Conservation (phyloP, 2,329 filamentous ascomycete genomes). For the Xylariaceae sp. region DNA sequence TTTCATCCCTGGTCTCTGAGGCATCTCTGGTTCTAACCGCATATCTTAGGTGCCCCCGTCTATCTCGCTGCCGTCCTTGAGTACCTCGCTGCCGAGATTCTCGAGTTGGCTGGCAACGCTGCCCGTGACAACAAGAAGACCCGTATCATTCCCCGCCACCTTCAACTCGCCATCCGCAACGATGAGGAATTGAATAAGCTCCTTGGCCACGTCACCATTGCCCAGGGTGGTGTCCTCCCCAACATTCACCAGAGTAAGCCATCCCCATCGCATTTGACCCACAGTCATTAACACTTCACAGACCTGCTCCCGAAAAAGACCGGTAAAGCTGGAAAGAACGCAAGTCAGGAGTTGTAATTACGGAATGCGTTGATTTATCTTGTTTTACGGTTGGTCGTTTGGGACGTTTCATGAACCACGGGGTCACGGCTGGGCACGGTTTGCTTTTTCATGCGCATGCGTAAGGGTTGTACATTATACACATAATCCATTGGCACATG, state of each 20-base stretch:
- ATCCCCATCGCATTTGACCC: constrained; percentile 22
- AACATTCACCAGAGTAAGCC: constrained; percentile 94
- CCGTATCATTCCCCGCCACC: constrained; percentile 97
- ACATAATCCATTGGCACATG: constrained; percentile 63
- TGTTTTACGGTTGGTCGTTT: constrained; percentile 62
- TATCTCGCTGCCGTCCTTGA: constrained; percentile 97
- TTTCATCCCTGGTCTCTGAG: too few relatives aligned
- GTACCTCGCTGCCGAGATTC: constrained; percentile 97
- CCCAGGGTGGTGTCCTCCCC: constrained; percentile 93
- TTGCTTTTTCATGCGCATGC: constrained; percentile 53
- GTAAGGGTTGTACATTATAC: constrained; percentile 63
- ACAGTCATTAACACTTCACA: constrained; percentile 37
- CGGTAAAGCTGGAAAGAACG: constrained; percentile 84
- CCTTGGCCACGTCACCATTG: constrained; percentile 91
- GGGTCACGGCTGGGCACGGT: constrained; percentile 74
- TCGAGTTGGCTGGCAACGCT: constrained; percentile 97
- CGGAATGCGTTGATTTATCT: constrained; percentile 44
- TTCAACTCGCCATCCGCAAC: constrained; percentile 98
- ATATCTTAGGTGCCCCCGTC: constrained; percentile 64
- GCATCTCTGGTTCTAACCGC: constrained; percentile 32
- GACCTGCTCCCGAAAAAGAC: constrained; percentile 99
- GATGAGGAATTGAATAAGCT: constrained; percentile 99
- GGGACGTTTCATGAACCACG: constrained; percentile 72
- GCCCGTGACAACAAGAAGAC: constrained; percentile 99
- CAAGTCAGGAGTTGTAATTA: constrained; percentile 89